These are phyloP conservation scores for Exobasidium rhododendri DNA, from an alignment of 1,284 basidiomycete genomes.

Conservation along the genomic window DNA sequence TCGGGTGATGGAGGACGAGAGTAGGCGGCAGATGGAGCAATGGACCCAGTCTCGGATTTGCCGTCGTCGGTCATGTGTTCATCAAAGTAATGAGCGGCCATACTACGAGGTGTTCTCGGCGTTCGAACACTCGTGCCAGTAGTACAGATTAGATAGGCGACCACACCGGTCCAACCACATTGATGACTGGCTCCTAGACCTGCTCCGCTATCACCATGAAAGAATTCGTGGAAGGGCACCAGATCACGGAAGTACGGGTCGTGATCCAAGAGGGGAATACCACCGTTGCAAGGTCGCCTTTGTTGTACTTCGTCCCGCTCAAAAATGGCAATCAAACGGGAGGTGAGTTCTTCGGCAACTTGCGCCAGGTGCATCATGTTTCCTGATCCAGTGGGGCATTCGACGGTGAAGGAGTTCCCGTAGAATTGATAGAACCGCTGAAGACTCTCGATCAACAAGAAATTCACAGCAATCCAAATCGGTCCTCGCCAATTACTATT, in stretches of 20 bases:
- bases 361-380: conserved; percentile 76
- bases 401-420: conserved; percentile 61
- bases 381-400: conserved; percentile 79
- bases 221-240: conserved; percentile 95
- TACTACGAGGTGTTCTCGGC: conserved; percentile 72
- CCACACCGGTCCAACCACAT: conserved; percentile 75
- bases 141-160: conserved; percentile 62
- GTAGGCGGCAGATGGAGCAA: conserved; percentile 26
- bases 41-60: conserved; percentile 34
- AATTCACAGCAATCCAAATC: conserved; percentile 89
- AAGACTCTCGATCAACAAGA: conserved; percentile 78
- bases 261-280: conserved; percentile 76
- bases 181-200: conserved; percentile 91
- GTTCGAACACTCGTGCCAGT: conserved; percentile 57
- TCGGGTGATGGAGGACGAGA: conserved; percentile 45
- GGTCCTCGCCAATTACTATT: conserved; percentile 86
- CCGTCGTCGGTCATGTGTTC: conserved; percentile 47
- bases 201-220: conserved; percentile 86
- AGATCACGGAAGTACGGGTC: conserved; percentile 98
- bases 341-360: conserved; percentile 94
- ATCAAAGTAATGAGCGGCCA: conserved; percentile 83
- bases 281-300: conserved; percentile 83
- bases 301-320: conserved; percentile 77
- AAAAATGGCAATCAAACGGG: conserved; percentile 95
- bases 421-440: conserved; percentile 76